These are phyloP conservation scores for Paraleonurus japonicus DNA, from an alignment of 257 asterid species.

Conservation along the genomic window DNA sequence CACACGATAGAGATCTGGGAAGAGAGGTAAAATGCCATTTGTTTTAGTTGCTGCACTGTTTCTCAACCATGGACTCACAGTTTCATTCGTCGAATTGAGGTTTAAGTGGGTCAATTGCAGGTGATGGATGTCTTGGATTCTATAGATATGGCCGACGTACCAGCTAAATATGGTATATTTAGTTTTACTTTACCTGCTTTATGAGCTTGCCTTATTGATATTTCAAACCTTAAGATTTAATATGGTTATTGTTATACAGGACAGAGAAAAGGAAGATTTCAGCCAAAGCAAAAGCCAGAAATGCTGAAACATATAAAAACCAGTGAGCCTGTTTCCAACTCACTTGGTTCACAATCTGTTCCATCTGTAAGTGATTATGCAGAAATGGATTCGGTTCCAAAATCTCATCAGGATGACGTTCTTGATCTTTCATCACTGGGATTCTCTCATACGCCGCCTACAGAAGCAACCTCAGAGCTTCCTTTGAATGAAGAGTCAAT, in stretches of 20 bases:
- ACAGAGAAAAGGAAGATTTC: conserved; percentile 41
- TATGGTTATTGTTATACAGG: conserved; percentile 35
- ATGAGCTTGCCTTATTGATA: conserved; percentile 11
- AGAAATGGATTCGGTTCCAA: conserved; percentile 36
- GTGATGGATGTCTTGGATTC: conserved; percentile 40
- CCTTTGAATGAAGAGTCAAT: conserved; percentile 38
- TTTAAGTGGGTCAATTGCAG: conserved; percentile 43
- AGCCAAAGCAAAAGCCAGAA: conserved; percentile 51
- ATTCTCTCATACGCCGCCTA: conserved; percentile 31
- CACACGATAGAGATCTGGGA: conserved; percentile 27
- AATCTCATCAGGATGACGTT: conserved; percentile 36
- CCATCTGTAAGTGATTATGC: conserved; percentile 35
- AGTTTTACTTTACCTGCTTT: conserved; percentile 8
- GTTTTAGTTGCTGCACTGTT: background rate
- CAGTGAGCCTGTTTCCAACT: conserved; percentile 28
- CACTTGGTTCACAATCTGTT: conserved; percentile 27
- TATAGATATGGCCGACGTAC: conserved; percentile 33
- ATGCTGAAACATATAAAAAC: conserved; percentile 28
- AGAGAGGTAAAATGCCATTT: conserved; percentile 36
- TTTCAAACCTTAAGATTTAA: conserved; percentile 15
- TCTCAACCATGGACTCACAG: background rate
- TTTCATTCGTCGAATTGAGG: conserved; percentile 8
- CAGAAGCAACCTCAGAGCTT: conserved; percentile 42
- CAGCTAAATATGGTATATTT: conserved; percentile 48
- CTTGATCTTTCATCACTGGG: conserved; percentile 54